Conservation (phyloP, 139 green algal species). For the Deuterostichococcus epilithicus region DNA sequence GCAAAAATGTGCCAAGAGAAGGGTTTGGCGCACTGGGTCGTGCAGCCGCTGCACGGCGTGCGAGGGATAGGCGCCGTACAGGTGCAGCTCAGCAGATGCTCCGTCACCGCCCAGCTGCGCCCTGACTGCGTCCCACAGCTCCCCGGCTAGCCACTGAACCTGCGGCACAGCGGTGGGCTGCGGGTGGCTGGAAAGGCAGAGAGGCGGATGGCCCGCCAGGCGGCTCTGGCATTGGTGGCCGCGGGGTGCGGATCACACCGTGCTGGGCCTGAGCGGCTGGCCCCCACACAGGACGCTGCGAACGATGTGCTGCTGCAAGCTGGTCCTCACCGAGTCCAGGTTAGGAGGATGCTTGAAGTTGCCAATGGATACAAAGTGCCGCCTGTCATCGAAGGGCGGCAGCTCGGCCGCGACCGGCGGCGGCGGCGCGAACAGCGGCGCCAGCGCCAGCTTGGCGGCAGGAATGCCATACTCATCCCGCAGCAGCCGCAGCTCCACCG, state of each 20-base stretch:
- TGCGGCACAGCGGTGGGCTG: too few relatives aligned
- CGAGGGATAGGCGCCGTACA: constrained; percentile 50
- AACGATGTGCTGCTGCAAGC: too few relatives aligned
- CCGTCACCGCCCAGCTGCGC: constrained; percentile 22
- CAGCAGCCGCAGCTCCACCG: constrained; percentile 43
- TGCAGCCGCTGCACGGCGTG: constrained; percentile 28
- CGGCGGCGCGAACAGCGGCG: constrained; percentile 44
- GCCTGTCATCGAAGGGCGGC: constrained; percentile 3
- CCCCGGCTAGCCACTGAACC: constrained; percentile 27
- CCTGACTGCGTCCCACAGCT: constrained; percentile 50
- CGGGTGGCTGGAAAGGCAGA: too few relatives aligned
- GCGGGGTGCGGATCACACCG: too few relatives aligned
- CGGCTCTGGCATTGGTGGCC: too few relatives aligned
- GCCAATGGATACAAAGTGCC: constrained; percentile 62
- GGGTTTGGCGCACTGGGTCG: constrained; percentile 2
- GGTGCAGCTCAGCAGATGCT: constrained; percentile 39
- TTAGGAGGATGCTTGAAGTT: constrained; percentile 64
- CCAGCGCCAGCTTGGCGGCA: constrained; percentile 32
- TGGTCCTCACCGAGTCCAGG: constrained; percentile 46
- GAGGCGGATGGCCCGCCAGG: too few relatives aligned
- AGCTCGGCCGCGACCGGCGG: background rate
- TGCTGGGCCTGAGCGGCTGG: too few relatives aligned
- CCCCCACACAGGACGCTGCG: too few relatives aligned
- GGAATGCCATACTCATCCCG: constrained; percentile 31
- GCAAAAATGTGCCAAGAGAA: too few relatives aligned